Base-by-base conservation (phyloP, 164 flowering plant species). In the Nymphaea colorata region DNA sequence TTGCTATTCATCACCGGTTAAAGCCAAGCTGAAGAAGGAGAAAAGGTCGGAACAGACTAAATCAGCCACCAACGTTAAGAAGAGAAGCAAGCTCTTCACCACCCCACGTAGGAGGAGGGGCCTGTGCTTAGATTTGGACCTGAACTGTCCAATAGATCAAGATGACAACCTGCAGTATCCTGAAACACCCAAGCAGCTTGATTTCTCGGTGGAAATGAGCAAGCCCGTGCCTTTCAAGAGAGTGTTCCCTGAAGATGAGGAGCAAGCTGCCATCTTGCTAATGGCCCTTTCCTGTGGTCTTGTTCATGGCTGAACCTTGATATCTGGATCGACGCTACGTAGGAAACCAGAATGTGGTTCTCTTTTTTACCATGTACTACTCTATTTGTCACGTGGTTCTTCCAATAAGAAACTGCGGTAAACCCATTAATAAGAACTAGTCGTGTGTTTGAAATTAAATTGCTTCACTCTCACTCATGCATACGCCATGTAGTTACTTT, bases 251-350 rank as follows among this genome's bases (percentile, higher is more conserved):
- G 90, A 85, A 66, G 98, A 91, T 62, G 98, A 93, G 78, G 86
- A 82, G 81, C 94, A 93, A 72, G 98, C 94, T 25, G 98, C 98
- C 2, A 83, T 93, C 68, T 80, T 93, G 59, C 84, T 93, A 61
- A 93, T 93, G 98, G 93, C 97, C 67, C 70, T 93, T 45, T 93
- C 98, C 36, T 86, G 75, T 75, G 97, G 93, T 51, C 82, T 84
- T 36, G 88, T 86, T 68, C 82, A 76, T 70, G 85, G 87, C 61
- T 87, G 81, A 89, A 65, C 36, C 36, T 25, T 25, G 36, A 25
- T 25, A 25, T 25, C 36, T 25, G 36, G 36, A 25, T 25, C 36
- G 36, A 25, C 36, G 36, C 36, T 1, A 1, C 36, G 36, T 25
- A 25, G 36, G 36, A 25, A 25, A 25, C 36, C 36, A 25, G 1